Evolutionary conservation across 352 stramenopile species (phyloP).

Genomic region (Globisporangium cylindrosporum): DNA sequence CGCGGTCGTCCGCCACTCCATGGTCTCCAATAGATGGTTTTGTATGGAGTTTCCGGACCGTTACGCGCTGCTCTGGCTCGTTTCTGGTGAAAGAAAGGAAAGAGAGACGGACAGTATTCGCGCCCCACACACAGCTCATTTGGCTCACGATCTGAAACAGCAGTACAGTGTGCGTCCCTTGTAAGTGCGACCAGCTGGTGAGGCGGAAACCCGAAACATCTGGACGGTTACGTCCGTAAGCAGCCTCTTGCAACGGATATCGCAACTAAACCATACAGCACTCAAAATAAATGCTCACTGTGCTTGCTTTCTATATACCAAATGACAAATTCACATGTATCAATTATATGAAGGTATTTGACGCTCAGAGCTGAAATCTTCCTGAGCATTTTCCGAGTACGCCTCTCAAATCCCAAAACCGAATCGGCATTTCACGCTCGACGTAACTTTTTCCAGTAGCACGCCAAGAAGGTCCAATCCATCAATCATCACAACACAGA

Average conservation of each 20-base stretch:
- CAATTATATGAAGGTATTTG: background rate
- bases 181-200: background rate
- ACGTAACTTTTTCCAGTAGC: background rate
- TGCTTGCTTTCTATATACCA: background rate
- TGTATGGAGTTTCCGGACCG: background rate
- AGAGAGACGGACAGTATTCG: background rate
- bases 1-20: background rate
- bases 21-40: background rate
- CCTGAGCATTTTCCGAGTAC: background rate
- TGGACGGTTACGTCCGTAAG: background rate
- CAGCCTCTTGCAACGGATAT: background rate
- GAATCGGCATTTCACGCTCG: background rate
- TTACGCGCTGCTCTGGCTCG: background rate
- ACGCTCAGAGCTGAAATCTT: background rate
- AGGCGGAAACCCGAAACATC: background rate
- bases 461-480: background rate
- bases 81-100: constrained; percentile 1
- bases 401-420: background rate
- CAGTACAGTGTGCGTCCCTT: background rate
- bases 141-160: background rate
- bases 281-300: background rate
- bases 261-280: background rate
- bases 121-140: background rate
- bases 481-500: background rate
- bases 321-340: background rate